Evolutionary conservation across 495 filamentous ascomycete genomes (phyloP), one percentile per base, ranked within the genome.

Genomic region (Neurospora sp.): DNA sequence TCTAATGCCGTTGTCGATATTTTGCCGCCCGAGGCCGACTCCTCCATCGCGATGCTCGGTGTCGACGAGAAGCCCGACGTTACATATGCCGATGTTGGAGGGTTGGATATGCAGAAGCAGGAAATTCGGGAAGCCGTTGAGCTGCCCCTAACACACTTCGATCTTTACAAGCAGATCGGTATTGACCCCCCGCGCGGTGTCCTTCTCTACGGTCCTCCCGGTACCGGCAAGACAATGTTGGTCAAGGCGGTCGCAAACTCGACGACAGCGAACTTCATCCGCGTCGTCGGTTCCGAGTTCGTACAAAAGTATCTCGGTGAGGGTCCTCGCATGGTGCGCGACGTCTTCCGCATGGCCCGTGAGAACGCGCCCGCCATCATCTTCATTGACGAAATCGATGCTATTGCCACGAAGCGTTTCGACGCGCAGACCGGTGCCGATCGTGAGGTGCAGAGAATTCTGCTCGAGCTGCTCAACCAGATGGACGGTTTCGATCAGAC

Each of bases 401-500:
- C 96, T 72, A 98, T 99, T 81, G 96, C 96, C 48, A 98, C 96
- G 39, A 98, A 98, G 84, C 96, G 96, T 79, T 98, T 99, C 82
- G 96, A 99, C 79, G 96, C 96, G 48, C 96, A 98, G 82, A 98
- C 94, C 12, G 96, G 96, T 78, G 96, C 96, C 62, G 96, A 99
- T 79, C 90, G 96, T 81, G 96, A 99, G 83, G 96, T 99, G 35
- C 96, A 99, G 85, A 94, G 96, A 86, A 99, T 98, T 78, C 84
- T 99, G 73, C 89, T 99, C 72, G 96, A 99, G 81, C 86, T 99
- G 74, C 90, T 99, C 73, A 99, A 99, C 84, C 96, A 99, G 84
- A 98, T 99, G 96, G 96, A 99, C 83, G 96, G 96, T 75, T 99
- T 99, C 84, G 96, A 99, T 81, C 96, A 98, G 82, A 95, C 94